Evolutionary conservation across 2,329 filamentous ascomycete genomes (phyloP), one percentile per base, ranked within the genome.

Genomic region (Geosmithia putterillii): DNA sequence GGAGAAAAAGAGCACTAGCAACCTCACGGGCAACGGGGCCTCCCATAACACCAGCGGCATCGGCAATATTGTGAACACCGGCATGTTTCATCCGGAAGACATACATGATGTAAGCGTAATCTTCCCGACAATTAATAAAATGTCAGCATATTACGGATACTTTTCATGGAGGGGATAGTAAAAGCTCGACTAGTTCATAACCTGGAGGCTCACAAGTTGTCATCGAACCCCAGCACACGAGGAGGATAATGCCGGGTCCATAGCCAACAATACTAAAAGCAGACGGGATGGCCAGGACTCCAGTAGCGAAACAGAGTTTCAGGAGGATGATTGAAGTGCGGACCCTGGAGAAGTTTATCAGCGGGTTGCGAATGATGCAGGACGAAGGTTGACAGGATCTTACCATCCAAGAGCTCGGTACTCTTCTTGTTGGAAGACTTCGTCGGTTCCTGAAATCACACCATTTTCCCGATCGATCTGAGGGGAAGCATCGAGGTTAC

Each of bases 51-150:
- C 21, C 47, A 2, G 52, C 53, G 10, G 52, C 52, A 39, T 56
- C 53, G 18, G 52, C 53, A 28, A 56, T 55, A 32, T 49, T 54
- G 32, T 56, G 53, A 7, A 53, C 46, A n/a, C 52, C 50, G 5
- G 44, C 42, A 25, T 53, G 50, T 38, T 42, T 44, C 50, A 52
- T 53, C 10, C 52, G 50, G 25, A 55, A 55, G 9, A 22, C 38
- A n/a, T 53, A 54, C 51, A 53, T 51, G 38, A 55, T 45, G 15
- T 51, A 53, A n/a, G 53, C 53, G 40, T 54, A 55, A 41, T 54
- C 52, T 51, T 12, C n/a, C 14, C 15, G 10, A 12, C 10, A 32
- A 32, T 32, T 32, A 32, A 10, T 25, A 7, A 10, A 32, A 40
- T 7, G 28, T 37, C 15, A 38, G 3, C 15, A 35, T 18, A 9